Evolutionary conservation across 306 rosid genomes (phyloP).

Genomic region (Mucuna pruriens): DNA sequence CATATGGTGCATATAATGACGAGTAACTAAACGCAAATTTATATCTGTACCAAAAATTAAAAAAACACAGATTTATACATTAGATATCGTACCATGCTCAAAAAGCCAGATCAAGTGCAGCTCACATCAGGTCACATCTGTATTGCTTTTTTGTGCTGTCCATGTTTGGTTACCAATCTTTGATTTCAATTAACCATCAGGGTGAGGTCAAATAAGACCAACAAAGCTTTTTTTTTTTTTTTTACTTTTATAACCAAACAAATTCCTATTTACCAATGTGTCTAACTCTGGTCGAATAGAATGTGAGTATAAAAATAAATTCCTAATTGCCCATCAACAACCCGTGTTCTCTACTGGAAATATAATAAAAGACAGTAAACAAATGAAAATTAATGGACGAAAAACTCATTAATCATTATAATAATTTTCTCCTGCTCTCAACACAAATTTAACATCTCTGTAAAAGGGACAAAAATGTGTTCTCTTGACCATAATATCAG

Average conservation of each 20-base stretch:
- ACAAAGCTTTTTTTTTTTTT: neutral
- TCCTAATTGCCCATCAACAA: neutral
- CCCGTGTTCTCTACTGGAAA: neutral
- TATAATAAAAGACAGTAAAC: neutral
- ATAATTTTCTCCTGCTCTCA: no score
- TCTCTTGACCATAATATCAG: neutral
- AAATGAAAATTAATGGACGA: neutral
- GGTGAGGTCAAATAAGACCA: neutral
- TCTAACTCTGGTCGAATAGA: no score
- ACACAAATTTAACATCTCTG: neutral
- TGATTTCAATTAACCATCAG: neutral
- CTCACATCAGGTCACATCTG: neutral
- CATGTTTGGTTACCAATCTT: neutral
- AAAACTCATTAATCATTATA: neutral
- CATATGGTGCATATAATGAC: neutral
- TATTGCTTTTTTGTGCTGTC: neutral
- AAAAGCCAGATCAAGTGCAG: neutral
- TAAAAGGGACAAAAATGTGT: neutral
- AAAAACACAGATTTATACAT: no score
- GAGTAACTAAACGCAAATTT: neutral
- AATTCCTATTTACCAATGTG: neutral
- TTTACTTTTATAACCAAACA: neutral
- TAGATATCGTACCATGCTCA: neutral
- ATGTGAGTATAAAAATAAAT: no score
- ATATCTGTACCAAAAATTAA: no score